phyloP scores from a whole-genome alignment of 2,329 filamentous ascomycete genomes.

The Phaeosphaeria sp. region DNA sequence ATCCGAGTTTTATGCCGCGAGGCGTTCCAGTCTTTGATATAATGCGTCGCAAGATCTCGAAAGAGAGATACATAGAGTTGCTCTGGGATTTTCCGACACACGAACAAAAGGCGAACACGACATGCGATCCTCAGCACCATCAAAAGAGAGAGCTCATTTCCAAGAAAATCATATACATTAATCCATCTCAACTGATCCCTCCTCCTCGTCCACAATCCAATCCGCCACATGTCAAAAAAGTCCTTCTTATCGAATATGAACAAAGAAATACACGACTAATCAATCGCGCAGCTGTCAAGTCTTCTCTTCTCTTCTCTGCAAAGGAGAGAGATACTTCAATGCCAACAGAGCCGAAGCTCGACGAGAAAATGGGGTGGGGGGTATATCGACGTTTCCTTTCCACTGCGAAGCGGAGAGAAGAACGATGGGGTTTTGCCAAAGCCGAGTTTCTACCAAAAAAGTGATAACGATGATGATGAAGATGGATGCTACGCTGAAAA shows the following conservation, averaged over 20 bases:
- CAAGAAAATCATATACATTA: background rate
- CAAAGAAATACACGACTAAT: background rate
- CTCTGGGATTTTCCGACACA: background rate
- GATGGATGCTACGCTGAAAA: conserved; percentile 8
- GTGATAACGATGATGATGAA: background rate
- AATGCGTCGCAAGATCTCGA: background rate
- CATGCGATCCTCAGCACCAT: too few species aligned
- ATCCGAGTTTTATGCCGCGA: background rate
- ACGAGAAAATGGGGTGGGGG: conserved; percentile 29
- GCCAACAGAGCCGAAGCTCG: background rate
- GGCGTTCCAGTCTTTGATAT: background rate
- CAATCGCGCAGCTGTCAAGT: background rate
- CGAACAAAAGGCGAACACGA: background rate
- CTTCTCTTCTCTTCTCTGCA: too few species aligned
- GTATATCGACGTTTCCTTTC: conserved; percentile 41
- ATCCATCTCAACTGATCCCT: background rate
- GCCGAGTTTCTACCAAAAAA: conserved; percentile 9
- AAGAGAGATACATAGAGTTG: background rate
- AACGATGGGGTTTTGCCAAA: conserved; percentile 3
- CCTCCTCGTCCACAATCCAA: background rate
- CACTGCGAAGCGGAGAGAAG: conserved; percentile 37
- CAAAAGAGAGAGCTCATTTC: background rate
- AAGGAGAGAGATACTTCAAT: too few species aligned
- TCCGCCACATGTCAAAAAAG: background rate
- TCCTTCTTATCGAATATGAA: background rate